phyloP scores from a whole-genome alignment of 805 yeast genomes.

The Lipomyces orientalis region DNA sequence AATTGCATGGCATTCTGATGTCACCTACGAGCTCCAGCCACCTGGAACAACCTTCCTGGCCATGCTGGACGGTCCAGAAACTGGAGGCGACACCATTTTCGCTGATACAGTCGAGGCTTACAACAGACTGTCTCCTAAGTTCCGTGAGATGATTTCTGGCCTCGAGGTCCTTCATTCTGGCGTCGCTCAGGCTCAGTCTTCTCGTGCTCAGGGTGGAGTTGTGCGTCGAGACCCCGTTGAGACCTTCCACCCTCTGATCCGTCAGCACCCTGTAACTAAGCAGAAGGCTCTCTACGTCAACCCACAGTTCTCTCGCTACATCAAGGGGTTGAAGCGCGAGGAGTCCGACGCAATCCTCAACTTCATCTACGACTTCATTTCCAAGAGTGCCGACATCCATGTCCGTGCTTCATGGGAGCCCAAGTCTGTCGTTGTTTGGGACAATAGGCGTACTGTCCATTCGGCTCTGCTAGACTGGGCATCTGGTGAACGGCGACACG shows the following conservation, averaged over 20 bases:
- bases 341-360: conserved; percentile 68
- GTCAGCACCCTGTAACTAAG: conserved; percentile 58
- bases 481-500: conserved; percentile 68
- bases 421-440: conserved; percentile 59
- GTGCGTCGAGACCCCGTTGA: conserved; percentile 57
- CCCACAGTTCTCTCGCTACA: conserved; percentile 59
- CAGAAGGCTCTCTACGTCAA: conserved; percentile 54
- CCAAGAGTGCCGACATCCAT: conserved; percentile 55
- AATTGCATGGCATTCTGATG: conserved; percentile 71
- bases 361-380: conserved; percentile 58
- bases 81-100: conserved; percentile 82
- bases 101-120: conserved; percentile 75
- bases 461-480: conserved; percentile 62
- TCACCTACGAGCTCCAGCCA: conserved; percentile 73
- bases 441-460: conserved; percentile 57
- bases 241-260: conserved; percentile 55
- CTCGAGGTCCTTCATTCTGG: conserved; percentile 74
- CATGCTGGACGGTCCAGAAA: conserved; percentile 62
- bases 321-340: conserved; percentile 73
- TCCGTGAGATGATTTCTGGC: conserved; percentile 63
- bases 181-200: conserved; percentile 52
- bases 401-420: conserved; percentile 60
- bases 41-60: conserved; percentile 73
- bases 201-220: conserved; percentile 50
- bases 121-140: conserved; percentile 68